These are phyloP conservation scores for Hydnomerulius pinastri DNA, from an alignment of 768 basidiomycete genomes.

Conservation along the genomic window DNA sequence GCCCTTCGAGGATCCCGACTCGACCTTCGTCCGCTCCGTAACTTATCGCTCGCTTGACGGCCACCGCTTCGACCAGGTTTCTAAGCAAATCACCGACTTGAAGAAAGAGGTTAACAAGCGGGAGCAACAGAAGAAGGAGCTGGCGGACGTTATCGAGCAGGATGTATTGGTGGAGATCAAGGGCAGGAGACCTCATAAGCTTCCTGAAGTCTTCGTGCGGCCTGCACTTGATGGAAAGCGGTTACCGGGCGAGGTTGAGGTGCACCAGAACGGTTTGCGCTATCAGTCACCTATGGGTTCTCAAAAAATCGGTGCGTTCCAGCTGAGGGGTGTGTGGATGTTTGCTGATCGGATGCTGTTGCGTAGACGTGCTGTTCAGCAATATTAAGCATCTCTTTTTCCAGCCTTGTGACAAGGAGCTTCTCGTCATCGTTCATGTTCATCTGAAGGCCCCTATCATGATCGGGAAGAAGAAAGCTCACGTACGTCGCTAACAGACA, in stretches of 20 bases:
- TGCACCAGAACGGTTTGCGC: slow-evolving; percentile 95
- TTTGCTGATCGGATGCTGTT: slow-evolving; percentile 5
- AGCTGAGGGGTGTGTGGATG: neutral
- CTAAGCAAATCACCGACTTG: slow-evolving; percentile 89
- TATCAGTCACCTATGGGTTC: slow-evolving; percentile 86
- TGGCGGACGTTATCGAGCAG: slow-evolving; percentile 98
- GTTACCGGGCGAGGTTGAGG: slow-evolving; percentile 95
- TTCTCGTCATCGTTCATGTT: slow-evolving; percentile 91
- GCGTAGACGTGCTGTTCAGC: slow-evolving; percentile 85
- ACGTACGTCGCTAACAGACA: slow-evolving; percentile 55
- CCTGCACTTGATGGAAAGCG: slow-evolving; percentile 95
- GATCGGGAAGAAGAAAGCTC: slow-evolving; percentile 98
- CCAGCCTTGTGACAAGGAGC: slow-evolving; percentile 96
- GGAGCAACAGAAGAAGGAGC: slow-evolving; percentile 96
- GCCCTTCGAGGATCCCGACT: slow-evolving; percentile 96
- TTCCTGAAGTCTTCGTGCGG: slow-evolving; percentile 90
- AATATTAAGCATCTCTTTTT: slow-evolving; percentile 99
- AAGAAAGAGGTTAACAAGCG: slow-evolving; percentile 98
- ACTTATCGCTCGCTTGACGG: slow-evolving; percentile 91
- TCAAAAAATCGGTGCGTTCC: slow-evolving; percentile 81
- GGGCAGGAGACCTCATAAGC: slow-evolving; percentile 80
- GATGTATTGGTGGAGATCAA: slow-evolving; percentile 87
- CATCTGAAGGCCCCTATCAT: slow-evolving; percentile 96
- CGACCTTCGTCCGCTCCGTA: slow-evolving; percentile 94
- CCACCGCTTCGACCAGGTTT: slow-evolving; percentile 85